A percentile compares a stretch with the other conserved stretches of the same genome.
phyloP scores from a whole-genome alignment of 306 rosid species.

The Alnus glutinosa region DNA sequence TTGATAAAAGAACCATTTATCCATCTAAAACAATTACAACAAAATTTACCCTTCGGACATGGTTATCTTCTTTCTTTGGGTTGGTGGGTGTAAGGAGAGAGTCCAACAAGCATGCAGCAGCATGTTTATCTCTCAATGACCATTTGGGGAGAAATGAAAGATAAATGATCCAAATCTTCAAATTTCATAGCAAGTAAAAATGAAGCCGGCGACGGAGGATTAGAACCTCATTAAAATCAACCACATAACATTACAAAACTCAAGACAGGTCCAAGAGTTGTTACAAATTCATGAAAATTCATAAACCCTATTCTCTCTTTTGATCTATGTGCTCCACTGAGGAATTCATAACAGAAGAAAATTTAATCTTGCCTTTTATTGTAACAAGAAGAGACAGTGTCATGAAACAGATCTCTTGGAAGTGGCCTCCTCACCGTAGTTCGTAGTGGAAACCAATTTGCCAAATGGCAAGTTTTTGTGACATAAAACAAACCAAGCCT shows the following conservation, averaged over 20 bases:
- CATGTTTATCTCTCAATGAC: too few relatives aligned
- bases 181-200: background rate
- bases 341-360: constrained; percentile 39
- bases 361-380: constrained; percentile 49
- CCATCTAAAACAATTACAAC: background rate
- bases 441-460: constrained; percentile 31
- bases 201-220: constrained; percentile 2
- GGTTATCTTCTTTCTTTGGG: background rate
- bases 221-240: constrained; percentile 39
- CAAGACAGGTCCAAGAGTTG: constrained; percentile 44
- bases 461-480: background rate
- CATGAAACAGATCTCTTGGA: constrained; percentile 35
- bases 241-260: constrained; percentile 39
- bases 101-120: too few relatives aligned
- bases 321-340: constrained; percentile 40
- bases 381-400: constrained; percentile 34
- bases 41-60: background rate
- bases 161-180: background rate
- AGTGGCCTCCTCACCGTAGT: constrained; percentile 33
- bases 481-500: constrained; percentile 26
- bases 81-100: background rate
- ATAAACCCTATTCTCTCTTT: constrained; percentile 44
- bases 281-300: constrained; percentile 48
- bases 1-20: background rate
- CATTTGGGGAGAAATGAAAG: background rate